Evolutionary conservation across 2,329 filamentous ascomycete species (phyloP).

Genomic region (Venturia asperata): DNA sequence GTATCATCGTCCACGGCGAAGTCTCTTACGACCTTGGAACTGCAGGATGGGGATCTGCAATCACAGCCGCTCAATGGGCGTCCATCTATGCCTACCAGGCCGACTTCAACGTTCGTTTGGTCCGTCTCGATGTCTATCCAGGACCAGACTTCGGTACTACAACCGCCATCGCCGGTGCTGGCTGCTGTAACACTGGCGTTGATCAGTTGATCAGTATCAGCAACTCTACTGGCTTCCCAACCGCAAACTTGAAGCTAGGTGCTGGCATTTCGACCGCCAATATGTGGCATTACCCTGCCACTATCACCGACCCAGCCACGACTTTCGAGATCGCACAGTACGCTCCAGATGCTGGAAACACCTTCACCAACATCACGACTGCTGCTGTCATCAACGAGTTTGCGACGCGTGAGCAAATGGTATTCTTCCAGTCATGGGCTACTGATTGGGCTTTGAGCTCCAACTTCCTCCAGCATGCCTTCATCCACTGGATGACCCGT

Average conservation of each 20-base stretch:
- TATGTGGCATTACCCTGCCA: constrained; percentile 50
- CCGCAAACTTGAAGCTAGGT: constrained; percentile 36
- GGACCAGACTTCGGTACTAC: constrained; percentile 37
- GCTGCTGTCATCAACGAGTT: constrained; percentile 51
- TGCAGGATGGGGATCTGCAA: constrained; percentile 32
- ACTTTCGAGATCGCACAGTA: constrained; percentile 47
- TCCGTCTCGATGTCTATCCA: constrained; percentile 48
- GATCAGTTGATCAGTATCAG: constrained; percentile 47
- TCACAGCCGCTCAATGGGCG: constrained; percentile 47
- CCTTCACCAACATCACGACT: constrained; percentile 34
- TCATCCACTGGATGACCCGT: constrained; percentile 51
- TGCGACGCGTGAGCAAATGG: constrained; percentile 48
- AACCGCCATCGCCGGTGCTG: constrained; percentile 29
- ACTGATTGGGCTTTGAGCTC: constrained; percentile 42
- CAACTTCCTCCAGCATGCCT: constrained; percentile 50
- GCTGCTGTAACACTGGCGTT: constrained; percentile 43
- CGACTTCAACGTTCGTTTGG: constrained; percentile 49
- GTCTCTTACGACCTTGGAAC: constrained; percentile 43
- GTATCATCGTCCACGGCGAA: constrained; percentile 45
- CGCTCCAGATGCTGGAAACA: constrained; percentile 35
- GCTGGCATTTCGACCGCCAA: constrained; percentile 43
- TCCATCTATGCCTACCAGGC: constrained; percentile 47
- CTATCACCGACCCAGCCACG: constrained; percentile 42
- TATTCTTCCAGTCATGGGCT: constrained; percentile 46
- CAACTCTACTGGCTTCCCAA: constrained; percentile 43